A percentile compares a stretch with the other conserved stretches of the same genome.
Conservation (phyloP, 345 rosid genomes). For the Salix suchowensis region DNA sequence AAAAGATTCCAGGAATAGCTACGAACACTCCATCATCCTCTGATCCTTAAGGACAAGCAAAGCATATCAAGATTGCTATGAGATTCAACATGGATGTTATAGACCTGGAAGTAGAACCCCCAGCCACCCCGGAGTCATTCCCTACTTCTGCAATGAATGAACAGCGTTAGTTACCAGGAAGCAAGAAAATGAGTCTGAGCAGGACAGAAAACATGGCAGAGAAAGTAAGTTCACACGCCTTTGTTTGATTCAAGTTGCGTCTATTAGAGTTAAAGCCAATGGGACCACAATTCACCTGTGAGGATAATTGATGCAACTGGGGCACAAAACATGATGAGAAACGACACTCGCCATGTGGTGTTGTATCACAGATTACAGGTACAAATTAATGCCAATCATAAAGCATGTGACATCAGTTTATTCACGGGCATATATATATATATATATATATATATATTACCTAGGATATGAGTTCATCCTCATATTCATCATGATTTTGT, state of each 20-base stretch:
- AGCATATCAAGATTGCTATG: too few relatives aligned
- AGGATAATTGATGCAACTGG: neutral
- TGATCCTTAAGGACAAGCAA: too few relatives aligned
- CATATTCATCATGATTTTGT: too few relatives aligned
- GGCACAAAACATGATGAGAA: neutral
- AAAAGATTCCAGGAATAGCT: neutral
- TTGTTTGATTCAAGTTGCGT: neutral
- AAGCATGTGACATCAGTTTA: neutral
- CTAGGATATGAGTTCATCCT: too few relatives aligned
- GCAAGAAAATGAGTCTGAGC: neutral
- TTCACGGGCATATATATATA: too few relatives aligned
- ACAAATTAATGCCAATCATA: neutral
- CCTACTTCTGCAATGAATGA: neutral
- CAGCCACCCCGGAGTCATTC: neutral
- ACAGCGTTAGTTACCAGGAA: neutral
- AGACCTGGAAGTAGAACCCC: too few relatives aligned
- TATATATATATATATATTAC: too few relatives aligned
- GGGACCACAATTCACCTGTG: neutral
- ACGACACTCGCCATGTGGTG: neutral
- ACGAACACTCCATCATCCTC: too few relatives aligned
- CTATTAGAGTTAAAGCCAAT: neutral
- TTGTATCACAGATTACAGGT: too few relatives aligned
- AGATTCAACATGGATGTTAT: too few relatives aligned
- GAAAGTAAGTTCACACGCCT: neutral
- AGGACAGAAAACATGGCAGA: neutral